Conservation (phyloP, 2,329 filamentous ascomycete species). For the Trichoderma brevicompactum region DNA sequence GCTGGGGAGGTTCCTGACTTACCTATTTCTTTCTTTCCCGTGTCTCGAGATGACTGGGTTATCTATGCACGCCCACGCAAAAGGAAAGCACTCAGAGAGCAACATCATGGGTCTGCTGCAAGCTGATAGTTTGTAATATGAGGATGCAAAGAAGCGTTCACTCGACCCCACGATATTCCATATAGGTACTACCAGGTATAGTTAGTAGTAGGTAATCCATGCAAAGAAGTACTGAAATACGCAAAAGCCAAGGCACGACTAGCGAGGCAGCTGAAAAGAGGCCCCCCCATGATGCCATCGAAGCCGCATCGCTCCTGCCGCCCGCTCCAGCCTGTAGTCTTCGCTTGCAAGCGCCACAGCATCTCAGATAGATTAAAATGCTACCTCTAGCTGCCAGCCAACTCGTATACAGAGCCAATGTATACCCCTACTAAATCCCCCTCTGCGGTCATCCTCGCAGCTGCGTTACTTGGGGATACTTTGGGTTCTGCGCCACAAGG, state of each 20-base stretch:
- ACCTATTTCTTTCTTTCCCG: background rate
- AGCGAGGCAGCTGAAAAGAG: background rate
- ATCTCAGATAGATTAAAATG: constrained; percentile 14
- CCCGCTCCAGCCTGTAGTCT: background rate
- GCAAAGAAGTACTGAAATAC: too few relatives aligned
- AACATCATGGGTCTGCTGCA: too few relatives aligned
- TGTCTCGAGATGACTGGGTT: background rate
- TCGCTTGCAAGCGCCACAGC: background rate
- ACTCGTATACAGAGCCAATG: constrained; percentile 10
- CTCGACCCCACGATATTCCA: too few relatives aligned
- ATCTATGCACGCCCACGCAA: too few relatives aligned
- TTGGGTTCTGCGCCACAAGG: background rate
- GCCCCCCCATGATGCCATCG: background rate
- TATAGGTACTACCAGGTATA: too few relatives aligned
- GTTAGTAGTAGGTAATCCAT: too few relatives aligned
- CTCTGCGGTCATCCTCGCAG: background rate
- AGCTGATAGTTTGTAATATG: too few relatives aligned
- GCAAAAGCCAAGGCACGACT: too few relatives aligned
- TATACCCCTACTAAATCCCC: background rate
- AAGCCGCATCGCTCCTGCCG: background rate
- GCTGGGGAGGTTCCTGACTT: background rate
- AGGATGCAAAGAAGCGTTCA: too few relatives aligned
- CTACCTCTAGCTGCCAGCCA: constrained; percentile 2
- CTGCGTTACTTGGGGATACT: background rate
- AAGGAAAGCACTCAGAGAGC: too few relatives aligned